Evolutionary conservation across 2,329 filamentous ascomycete species (phyloP), one percentile per base, ranked within the genome.

Genomic region (Delphinella strobiligena): DNA sequence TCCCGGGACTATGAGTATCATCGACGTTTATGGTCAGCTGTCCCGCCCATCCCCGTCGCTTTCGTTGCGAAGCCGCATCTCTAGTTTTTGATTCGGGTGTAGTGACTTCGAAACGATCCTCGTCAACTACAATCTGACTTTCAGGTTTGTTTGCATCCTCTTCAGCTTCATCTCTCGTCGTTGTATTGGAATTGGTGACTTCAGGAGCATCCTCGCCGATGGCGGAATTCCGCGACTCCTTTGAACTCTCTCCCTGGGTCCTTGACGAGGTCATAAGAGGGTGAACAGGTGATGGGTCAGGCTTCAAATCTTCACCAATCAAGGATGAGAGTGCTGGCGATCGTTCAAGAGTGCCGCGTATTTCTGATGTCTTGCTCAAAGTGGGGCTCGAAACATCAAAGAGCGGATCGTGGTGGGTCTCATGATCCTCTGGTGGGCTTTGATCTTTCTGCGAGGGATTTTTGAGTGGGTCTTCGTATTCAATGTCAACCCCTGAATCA

Each of bases 11-110:
- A 18, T 54, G 54, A 7, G 22, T 27, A 7, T 7, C 22, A 34
- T 52, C 53, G 12, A 56, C 48, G 29, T 62, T 54, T 11, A 60
- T 47, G 7, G 56, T 52, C 18, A 64, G 49, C 17, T 62, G 57
- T 39, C 64, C 62, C 18, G 64, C 52, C n/a, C 60, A 39, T 5
- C 56, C 55, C 15, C 59, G 55, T 22, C 63, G 57, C 45, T 60
- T 61, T 40, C 61, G 60, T 42, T 59, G 52, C 9, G 55, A 39
- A 37, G 54, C 53, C 19, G 45, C 22, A 17, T 33, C 14, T 14
- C 16, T 14, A 14, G 8, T 14, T 33, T 33, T 14, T 3, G 22
- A 7, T 7, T 27, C 22, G 7, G 22, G 7, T 7, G 7, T 27
- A 7, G 12, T 33, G 31, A 8, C n/a, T 5, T 33, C 14, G n/a